Base-by-base conservation (phyloP, 2,329 filamentous ascomycete genomes). In the Tolypocladium cylindrosporum region DNA sequence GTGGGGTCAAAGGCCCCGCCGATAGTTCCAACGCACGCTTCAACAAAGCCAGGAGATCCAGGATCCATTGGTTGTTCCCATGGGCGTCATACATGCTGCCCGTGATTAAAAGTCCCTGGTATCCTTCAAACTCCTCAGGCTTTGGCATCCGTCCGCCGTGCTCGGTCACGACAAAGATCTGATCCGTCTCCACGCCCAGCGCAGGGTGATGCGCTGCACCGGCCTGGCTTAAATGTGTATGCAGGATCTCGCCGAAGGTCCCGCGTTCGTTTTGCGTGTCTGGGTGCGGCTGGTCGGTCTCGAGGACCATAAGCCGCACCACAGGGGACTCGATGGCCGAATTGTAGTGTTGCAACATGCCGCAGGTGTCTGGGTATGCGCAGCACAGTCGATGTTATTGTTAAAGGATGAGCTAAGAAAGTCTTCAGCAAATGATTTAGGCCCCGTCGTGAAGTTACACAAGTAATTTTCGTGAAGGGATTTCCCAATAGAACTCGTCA, bases 31-130 rank as follows among this genome's bases (percentile, higher is more conserved):
- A 55, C 68, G 27, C 61, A 78, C 77, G 67, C 66, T 71, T 72
- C 10, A 84, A 69, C 13, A 83, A 70, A 0, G 83, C 80, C 9
- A 91, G 80, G 1, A 92, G 76, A 58, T 85, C 85, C 51, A 87
- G 65, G 56, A 92, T 90, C 90, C 90, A 94, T 0, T 84, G 81
- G 42, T 84, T 76, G 58, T 88, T 76, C 48, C 87, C 88, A 65
- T 87, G 90, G 0, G 89, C 84, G 66, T 89, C 88, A 68, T 84
- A 79, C 71, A 81, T 84, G 81, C 75, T 77, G 3, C 90, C 90
- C 1, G 86, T 88, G 55, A 93, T 79, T 41, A 94, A 72, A n/a
- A 94, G 74, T 1, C 85, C 89, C 1, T 93, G 87, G 36, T 90
- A 78, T 14, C 82, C 75, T 1, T 87, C 81, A 42, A 84, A 77